Evolutionary conservation across 208 protist species (phyloP).

Genomic region (Leishmania tarentolae): DNA sequence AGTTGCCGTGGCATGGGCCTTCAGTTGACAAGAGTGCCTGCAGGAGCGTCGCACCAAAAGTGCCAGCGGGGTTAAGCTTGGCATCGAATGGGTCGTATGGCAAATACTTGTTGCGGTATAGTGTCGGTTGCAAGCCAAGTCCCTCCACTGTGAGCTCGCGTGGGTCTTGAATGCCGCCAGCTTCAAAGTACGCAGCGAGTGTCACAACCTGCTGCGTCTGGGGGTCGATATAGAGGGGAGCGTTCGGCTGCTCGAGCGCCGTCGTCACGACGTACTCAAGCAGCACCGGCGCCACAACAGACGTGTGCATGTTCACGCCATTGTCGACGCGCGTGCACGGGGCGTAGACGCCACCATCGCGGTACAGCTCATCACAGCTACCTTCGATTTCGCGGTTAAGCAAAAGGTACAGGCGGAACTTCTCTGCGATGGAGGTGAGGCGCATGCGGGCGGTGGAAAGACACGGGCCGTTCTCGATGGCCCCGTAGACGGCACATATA

Average conservation of each 20-base stretch:
- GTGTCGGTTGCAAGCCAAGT: slow-evolving; percentile 84
- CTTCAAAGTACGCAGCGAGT: slow-evolving; percentile 66
- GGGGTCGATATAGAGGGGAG: slow-evolving; percentile 55
- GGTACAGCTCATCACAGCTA: slow-evolving; percentile 42
- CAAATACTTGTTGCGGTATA: slow-evolving; percentile 85
- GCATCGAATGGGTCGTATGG: slow-evolving; percentile 79
- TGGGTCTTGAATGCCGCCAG: slow-evolving; percentile 60
- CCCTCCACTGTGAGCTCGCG: slow-evolving; percentile 83
- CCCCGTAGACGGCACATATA: slow-evolving; percentile 61
- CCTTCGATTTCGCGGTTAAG: slow-evolving; percentile 77
- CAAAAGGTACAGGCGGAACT: slow-evolving; percentile 83
- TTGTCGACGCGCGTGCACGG: slow-evolving; percentile 80
- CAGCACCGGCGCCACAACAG: slow-evolving; percentile 63
- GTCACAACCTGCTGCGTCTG: slow-evolving; percentile 37
- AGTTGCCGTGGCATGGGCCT: slow-evolving; percentile 74
- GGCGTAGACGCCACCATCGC: slow-evolving; percentile 73
- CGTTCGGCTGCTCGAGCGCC: slow-evolving; percentile 67
- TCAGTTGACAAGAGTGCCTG: slow-evolving; percentile 75
- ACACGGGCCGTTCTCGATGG: slow-evolving; percentile 87
- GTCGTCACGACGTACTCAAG: slow-evolving; percentile 72
- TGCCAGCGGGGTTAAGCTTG: slow-evolving; percentile 74
- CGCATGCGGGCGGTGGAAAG: slow-evolving; percentile 78
- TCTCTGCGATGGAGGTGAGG: slow-evolving; percentile 74
- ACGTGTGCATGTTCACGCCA: slow-evolving; percentile 56
- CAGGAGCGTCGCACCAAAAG: slow-evolving; percentile 70